These are phyloP conservation scores for Pyrus bretschneideri DNA, from an alignment of 306 rosid species.

Conservation along the genomic window DNA sequence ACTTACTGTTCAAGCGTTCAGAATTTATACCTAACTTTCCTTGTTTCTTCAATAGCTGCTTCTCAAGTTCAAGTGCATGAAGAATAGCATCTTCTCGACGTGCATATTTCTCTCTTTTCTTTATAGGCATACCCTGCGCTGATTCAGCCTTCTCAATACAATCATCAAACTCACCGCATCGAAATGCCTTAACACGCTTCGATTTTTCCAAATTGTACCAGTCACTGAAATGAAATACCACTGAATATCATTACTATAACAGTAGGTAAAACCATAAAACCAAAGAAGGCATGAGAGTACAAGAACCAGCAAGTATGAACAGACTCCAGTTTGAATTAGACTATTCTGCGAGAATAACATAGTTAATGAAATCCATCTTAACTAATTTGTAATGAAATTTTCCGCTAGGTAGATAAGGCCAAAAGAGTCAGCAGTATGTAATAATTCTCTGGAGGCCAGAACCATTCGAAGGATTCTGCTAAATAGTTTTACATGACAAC, in stretches of 20 bases:
- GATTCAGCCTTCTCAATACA: slow-evolving; percentile 92
- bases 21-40: slow-evolving; percentile 52
- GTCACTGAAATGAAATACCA: slow-evolving; percentile 50
- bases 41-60: slow-evolving; percentile 48
- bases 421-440: neutral
- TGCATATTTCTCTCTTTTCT: slow-evolving; percentile 96
- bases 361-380: neutral
- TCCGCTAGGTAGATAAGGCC: neutral
- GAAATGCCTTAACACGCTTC: slow-evolving; percentile 88
- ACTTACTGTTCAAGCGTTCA: slow-evolving; percentile 25
- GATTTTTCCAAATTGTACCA: slow-evolving; percentile 99
- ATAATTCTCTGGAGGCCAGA: neutral
- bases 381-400: neutral
- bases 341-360: neutral
- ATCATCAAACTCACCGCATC: slow-evolving; percentile 95
- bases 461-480: neutral
- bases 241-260: slow-evolving; percentile 10
- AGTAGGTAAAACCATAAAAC: neutral
- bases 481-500: neutral
- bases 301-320: neutral
- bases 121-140: slow-evolving; percentile 77
- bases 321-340: neutral
- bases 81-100: slow-evolving; percentile 97
- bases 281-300: neutral
- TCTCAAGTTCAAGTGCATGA: slow-evolving; percentile 93